Base-by-base conservation (phyloP, 31 red algal species). In the Bonnemaisonia californica region DNA sequence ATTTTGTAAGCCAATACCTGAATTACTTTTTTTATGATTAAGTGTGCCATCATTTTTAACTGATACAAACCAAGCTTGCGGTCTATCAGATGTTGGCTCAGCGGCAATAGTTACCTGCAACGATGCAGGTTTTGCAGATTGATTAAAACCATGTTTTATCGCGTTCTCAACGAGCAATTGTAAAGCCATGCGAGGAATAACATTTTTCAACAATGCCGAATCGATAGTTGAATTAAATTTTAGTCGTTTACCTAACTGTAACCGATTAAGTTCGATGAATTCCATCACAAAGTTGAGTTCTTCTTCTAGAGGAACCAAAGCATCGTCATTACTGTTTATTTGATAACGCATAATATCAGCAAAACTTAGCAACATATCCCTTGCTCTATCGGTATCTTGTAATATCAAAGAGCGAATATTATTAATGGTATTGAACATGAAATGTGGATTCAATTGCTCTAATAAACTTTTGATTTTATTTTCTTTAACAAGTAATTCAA, bases 111-210 rank as follows among this genome's bases (percentile, higher is more conserved):
- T 63, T 13, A 63, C 7, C 9, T 26, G 22, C 30, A 63, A 5
- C 7, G n/a, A 16, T 63, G 11, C 60, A 30, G 11, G 11, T 16
- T 63, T 22, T 63, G 22, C 60, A 13, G 5, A 22, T 63, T 63
- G 60, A 9, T 8, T 16, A 16, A 63, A 16, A 9, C 60, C 60
- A 63, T 63, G 60, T 63, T 63, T 63, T 8, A 63, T 63, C 5
- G 60, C 60, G 30, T 63, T 63, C 24, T 63, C 60, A 63, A 63
- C 24, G 11, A 63, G 5, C 26, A 63, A 22, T 63, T 63, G 60
- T 8, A 63, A 16, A 9, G 24, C 7, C 60, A 63, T 63, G 9
- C 11, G 60, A 30, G 60, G 60, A 63, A 63, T 22, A n/a, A n/a
- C n/a, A n/a, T n/a, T n/a, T n/a, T n/a, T n/a, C n/a, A n/a, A n/a